These are phyloP conservation scores for Lolium perenne DNA, from an alignment of 176 grass and related monocot genomes.

Conservation along the genomic window DNA sequence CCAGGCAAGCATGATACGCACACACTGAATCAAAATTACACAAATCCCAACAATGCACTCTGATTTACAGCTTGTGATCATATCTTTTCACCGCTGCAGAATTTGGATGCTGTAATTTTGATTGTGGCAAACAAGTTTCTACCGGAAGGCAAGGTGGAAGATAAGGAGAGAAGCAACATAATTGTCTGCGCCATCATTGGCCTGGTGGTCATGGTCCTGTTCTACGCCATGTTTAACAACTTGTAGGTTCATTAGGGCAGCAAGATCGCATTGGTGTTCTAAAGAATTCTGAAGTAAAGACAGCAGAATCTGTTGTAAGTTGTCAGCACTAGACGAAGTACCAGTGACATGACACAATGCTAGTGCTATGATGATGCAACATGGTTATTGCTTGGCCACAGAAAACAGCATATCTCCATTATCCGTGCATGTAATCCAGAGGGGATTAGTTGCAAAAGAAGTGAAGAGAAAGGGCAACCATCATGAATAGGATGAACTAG, in stretches of 20 bases:
- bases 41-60: not conserved
- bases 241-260: not conserved
- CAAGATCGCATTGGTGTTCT: not conserved
- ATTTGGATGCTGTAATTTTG: slow-evolving; percentile 55
- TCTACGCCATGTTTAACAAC: slow-evolving; percentile 57
- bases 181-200: slow-evolving; percentile 52
- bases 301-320: slow-evolving; percentile 23
- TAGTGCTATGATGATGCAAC: not conserved
- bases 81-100: slow-evolving; percentile 45
- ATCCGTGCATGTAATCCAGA: not conserved
- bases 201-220: slow-evolving; percentile 56
- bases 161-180: slow-evolving; percentile 38
- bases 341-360: not conserved
- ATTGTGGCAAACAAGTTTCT: slow-evolving; percentile 56
- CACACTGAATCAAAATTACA: not conserved
- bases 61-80: not conserved
- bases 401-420: not conserved
- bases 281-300: not conserved
- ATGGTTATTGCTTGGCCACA: not conserved
- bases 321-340: not conserved
- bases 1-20: slow-evolving; percentile 36
- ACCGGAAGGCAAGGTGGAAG: slow-evolving; percentile 55
- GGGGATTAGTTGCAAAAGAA: not conserved
- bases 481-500: not conserved
- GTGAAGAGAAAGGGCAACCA: not conserved